Percentiles rank a stretch among this genome's conserved stretches.
These are phyloP conservation scores for Cercis canadensis DNA, from an alignment of 306 rosid genomes.

Conservation along the genomic window DNA sequence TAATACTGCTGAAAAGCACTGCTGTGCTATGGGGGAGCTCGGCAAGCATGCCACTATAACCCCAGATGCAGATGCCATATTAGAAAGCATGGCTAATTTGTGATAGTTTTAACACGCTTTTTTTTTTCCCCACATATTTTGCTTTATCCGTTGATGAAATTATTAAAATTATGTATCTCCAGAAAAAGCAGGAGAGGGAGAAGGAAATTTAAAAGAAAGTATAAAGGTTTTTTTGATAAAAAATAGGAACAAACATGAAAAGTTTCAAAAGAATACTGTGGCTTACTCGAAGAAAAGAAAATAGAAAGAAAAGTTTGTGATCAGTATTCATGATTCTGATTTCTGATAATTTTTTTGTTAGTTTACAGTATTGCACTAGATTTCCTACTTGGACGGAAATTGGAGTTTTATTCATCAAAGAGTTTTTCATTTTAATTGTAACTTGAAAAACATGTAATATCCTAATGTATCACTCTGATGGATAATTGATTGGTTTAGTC, in stretches of 20 bases:
- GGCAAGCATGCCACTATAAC: conserved; percentile 63
- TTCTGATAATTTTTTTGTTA: too few species aligned
- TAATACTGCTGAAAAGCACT: conserved; percentile 62
- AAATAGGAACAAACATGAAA: background rate
- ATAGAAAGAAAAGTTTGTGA: background rate
- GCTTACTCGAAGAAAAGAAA: background rate
- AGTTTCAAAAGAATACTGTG: background rate
- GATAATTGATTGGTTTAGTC: background rate
- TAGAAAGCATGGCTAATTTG: conserved; percentile 49
- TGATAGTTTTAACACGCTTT: conserved; percentile 42
- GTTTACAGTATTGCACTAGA: too few species aligned
- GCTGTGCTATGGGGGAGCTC: conserved; percentile 70
- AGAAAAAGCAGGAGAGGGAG: background rate
- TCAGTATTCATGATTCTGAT: too few species aligned
- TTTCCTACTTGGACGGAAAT: too few species aligned
- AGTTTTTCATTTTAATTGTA: too few species aligned
- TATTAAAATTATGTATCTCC: background rate
- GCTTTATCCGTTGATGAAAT: background rate
- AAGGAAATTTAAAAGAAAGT: background rate
- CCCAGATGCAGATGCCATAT: conserved; percentile 65
- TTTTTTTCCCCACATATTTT: conserved; percentile 3
- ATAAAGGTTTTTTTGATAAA: background rate
- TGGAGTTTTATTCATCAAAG: too few species aligned
- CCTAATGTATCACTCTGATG: too few species aligned
- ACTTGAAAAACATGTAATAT: too few species aligned